Percentiles rank a stretch among this genome's conserved stretches.
Conservation (phyloP, 148 eudicot genomes). For the Selenicereus undatus region DNA sequence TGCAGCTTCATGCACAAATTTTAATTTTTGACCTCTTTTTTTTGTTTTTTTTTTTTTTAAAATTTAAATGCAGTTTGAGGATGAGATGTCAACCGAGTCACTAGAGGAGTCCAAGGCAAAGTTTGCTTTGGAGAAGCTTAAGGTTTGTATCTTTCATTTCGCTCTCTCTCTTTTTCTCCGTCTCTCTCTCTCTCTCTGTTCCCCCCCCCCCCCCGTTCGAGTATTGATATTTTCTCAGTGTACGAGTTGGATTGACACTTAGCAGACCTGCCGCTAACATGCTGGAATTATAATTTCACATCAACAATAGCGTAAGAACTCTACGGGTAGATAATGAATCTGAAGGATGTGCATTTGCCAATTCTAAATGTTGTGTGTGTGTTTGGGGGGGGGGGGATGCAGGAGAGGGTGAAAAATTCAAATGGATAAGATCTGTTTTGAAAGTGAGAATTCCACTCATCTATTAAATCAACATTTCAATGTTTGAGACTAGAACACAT, state of each 20-base stretch:
- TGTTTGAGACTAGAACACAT: no score
- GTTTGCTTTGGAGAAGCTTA: slow-evolving; percentile 59
- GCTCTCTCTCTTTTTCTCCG: background rate
- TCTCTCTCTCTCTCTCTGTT: no score
- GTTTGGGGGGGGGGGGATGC: no score
- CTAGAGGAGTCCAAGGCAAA: slow-evolving; percentile 47
- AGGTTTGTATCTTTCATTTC: slow-evolving; percentile 36
- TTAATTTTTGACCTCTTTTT: background rate
- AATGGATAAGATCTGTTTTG: no score
- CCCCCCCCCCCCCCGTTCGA: background rate
- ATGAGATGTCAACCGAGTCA: slow-evolving; percentile 34
- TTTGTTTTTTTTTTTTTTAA: background rate
- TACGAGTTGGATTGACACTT: background rate
- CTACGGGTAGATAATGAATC: background rate
- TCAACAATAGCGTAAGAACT: background rate
- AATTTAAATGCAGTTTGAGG: slow-evolving; percentile 45
- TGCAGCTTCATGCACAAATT: background rate
- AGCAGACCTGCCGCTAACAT: background rate
- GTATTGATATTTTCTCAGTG: background rate
- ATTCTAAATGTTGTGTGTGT: no score
- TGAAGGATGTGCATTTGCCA: no score
- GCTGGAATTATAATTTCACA: background rate
- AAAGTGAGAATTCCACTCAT: no score
- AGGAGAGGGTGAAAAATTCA: no score
- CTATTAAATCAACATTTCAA: no score